These are phyloP conservation scores for Staphylotrichum tortipilum DNA, from an alignment of 495 filamentous ascomycete genomes.

Conservation along the genomic window DNA sequence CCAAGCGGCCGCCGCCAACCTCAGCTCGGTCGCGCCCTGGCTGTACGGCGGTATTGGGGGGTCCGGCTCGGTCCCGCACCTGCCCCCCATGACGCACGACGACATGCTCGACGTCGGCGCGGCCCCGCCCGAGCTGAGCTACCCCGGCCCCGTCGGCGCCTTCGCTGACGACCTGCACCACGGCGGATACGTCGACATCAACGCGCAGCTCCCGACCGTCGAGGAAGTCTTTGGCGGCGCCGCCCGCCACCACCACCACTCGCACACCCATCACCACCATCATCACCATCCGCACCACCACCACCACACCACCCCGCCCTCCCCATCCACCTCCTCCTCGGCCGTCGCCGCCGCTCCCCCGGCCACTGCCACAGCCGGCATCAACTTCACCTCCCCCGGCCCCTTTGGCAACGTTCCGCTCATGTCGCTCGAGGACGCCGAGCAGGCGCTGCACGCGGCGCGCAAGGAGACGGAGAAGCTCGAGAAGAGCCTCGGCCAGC, in stretches of 20 bases:
- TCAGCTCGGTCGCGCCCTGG: constrained; percentile 36
- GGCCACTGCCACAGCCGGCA: neutral
- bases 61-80: neutral
- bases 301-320: neutral
- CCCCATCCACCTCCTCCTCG: neutral
- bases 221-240: constrained; percentile 2
- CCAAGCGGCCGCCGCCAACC: constrained; percentile 20
- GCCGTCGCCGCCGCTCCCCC: neutral
- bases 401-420: constrained; percentile 41
- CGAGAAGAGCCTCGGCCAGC: constrained; percentile 55
- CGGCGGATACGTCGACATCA: constrained; percentile 1
- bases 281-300: neutral
- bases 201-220: constrained; percentile 4
- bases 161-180: constrained; percentile 10
- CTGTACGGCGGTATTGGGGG: constrained; percentile 28
- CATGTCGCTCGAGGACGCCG: constrained; percentile 52
- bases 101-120: constrained; percentile 11
- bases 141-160: constrained; percentile 21
- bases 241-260: neutral
- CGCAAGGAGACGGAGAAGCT: constrained; percentile 60
- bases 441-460: constrained; percentile 46
- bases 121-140: constrained; percentile 26
- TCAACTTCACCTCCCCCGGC: constrained; percentile 6
- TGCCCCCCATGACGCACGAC: constrained; percentile 2
- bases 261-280: neutral